Evolutionary conservation across 192 early-diverging fungal species (phyloP).

Genomic region (Coemansia sp.): DNA sequence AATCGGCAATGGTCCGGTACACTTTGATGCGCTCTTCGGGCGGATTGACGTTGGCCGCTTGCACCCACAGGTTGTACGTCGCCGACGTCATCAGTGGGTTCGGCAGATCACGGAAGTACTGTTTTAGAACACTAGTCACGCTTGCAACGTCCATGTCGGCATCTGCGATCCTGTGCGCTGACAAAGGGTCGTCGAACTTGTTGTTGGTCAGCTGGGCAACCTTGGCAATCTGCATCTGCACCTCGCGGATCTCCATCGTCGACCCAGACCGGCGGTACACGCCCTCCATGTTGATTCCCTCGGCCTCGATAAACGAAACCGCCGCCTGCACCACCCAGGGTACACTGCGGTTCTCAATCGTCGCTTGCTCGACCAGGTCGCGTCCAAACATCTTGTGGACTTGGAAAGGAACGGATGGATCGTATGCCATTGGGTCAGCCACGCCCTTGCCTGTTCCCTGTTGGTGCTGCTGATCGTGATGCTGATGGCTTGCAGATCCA

Average conservation of each 20-base stretch:
- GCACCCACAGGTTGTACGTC: constrained; percentile 67
- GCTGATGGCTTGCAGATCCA: neutral
- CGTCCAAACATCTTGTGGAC: constrained; percentile 67
- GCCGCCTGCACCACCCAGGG: constrained; percentile 70
- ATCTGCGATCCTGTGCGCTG: constrained; percentile 16
- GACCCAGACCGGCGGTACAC: constrained; percentile 82
- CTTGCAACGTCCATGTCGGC: constrained; percentile 65
- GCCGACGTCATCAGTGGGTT: constrained; percentile 71
- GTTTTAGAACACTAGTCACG: constrained; percentile 78
- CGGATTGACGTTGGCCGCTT: constrained; percentile 46
- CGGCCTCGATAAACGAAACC: constrained; percentile 64
- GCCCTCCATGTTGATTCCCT: constrained; percentile 72
- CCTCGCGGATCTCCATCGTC: constrained; percentile 65
- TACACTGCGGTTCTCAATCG: constrained; percentile 58
- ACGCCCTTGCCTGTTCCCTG: neutral
- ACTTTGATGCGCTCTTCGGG: constrained; percentile 39
- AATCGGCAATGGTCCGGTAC: constrained; percentile 45
- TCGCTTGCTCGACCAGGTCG: constrained; percentile 57
- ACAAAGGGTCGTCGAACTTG: constrained; percentile 39
- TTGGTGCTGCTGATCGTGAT: neutral
- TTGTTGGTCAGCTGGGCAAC: constrained; percentile 55
- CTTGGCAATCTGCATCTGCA: constrained; percentile 66
- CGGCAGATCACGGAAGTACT: constrained; percentile 76
- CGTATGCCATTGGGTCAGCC: neutral
- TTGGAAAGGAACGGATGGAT: constrained; percentile 30